Evolutionary conservation across 805 yeast genomes (phyloP).

Genomic region (Schizosaccharomyces cryophilus): DNA sequence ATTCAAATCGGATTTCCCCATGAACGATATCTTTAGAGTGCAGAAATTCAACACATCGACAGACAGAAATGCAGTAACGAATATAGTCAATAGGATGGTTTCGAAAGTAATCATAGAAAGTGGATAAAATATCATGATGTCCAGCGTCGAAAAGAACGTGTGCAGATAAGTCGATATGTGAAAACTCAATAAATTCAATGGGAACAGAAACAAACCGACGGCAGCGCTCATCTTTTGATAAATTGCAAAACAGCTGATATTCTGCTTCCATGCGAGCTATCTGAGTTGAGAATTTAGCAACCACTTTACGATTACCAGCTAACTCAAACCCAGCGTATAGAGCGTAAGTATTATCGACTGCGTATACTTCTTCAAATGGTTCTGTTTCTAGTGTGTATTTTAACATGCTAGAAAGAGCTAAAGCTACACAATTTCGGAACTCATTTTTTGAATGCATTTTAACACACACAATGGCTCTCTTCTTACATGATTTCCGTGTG

Average conservation of each 20-base stretch:
- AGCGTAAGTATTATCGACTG: neutral
- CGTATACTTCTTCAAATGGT: neutral
- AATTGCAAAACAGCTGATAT: neutral
- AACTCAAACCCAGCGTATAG: neutral
- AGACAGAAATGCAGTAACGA: conserved; percentile 8
- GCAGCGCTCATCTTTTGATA: neutral
- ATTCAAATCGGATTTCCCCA: conserved; percentile 8
- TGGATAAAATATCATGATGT: neutral
- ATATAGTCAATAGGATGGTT: conserved; percentile 4
- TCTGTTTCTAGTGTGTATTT: neutral
- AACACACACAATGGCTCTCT: neutral
- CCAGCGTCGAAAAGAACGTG: neutral
- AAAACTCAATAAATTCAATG: neutral
- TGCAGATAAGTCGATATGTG: neutral
- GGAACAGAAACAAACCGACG: neutral
- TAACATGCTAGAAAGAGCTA: neutral
- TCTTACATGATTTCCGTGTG: neutral
- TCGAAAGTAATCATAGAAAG: neutral
- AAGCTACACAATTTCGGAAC: neutral
- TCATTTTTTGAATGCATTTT: neutral
- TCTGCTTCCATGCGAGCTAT: neutral
- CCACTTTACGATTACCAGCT: neutral
- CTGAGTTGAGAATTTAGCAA: neutral
- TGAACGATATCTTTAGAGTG: conserved; percentile 9
- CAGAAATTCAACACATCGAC: conserved; percentile 8